These are phyloP conservation scores for Leucaena leucocephala DNA, from an alignment of 306 rosid genomes.

Conservation along the genomic window DNA sequence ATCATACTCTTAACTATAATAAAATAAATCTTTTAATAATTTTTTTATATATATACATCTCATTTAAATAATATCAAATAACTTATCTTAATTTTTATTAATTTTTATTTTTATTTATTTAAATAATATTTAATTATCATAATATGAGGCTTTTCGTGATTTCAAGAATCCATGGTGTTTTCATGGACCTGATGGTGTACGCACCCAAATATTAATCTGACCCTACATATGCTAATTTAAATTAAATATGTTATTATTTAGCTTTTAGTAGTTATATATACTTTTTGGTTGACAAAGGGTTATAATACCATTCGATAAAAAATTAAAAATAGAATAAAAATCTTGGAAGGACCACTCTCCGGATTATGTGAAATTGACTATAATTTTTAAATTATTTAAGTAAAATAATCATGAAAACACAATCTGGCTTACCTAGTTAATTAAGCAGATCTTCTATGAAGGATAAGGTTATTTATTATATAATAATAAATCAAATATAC, in stretches of 20 bases:
- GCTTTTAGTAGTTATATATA: neutral
- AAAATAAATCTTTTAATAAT: no score
- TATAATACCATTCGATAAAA: neutral
- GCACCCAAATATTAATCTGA: neutral
- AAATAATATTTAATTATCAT: neutral
- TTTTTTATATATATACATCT: no score
- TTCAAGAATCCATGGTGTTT: slow-evolving; percentile 21
- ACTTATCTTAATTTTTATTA: no score
- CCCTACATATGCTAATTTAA: neutral
- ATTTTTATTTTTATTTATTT: no score
- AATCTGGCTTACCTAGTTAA: neutral
- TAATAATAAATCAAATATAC: neutral
- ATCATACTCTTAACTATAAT: no score
- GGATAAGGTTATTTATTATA: slow-evolving; percentile 41
- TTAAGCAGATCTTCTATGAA: neutral
- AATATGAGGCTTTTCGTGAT: slow-evolving; percentile 15
- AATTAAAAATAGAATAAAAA: slow-evolving; percentile 10
- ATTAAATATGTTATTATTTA: neutral
- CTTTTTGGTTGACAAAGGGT: slow-evolving; percentile 9
- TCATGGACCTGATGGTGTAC: slow-evolving; percentile 13
- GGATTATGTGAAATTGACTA: slow-evolving; percentile 43
- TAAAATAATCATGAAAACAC: neutral
- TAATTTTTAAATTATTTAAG: slow-evolving; percentile 33
- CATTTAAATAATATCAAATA: no score
- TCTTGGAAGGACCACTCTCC: slow-evolving; percentile 7